Conservation (phyloP, 768 basidiomycete species). For the Clitopilus hobsonii region DNA sequence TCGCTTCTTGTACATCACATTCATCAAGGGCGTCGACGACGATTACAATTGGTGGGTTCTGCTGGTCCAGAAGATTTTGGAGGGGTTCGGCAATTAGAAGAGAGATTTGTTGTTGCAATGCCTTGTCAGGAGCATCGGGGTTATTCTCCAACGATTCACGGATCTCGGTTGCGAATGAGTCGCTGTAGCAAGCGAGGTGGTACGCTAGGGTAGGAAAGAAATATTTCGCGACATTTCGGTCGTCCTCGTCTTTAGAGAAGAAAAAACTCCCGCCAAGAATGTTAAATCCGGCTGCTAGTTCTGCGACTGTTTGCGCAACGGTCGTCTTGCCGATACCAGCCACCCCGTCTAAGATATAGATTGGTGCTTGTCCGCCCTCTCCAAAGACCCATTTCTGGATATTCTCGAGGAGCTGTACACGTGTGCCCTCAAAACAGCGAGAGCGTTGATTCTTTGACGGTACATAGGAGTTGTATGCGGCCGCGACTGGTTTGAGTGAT, state of each 20-base stretch:
- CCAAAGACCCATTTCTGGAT: background rate
- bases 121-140: background rate
- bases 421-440: background rate
- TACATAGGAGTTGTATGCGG: background rate
- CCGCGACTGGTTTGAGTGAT: background rate
- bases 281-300: background rate
- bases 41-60: background rate
- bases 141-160: background rate
- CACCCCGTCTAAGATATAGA: background rate
- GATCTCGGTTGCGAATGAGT: background rate
- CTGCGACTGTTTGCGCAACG: background rate
- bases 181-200: background rate
- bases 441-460: background rate
- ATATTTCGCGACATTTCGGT: background rate
- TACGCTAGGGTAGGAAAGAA: conserved; percentile 1
- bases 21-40: conserved; percentile 4
- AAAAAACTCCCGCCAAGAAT: background rate
- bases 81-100: background rate
- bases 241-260: background rate
- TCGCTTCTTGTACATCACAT: background rate
- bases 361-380: background rate
- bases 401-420: background rate
- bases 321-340: background rate
- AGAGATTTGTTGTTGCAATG: background rate
- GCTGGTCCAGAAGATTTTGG: background rate